phyloP scores from a whole-genome alignment of 1,139 yeast genomes.

The Cylindricascospora bacillispora region DNA sequence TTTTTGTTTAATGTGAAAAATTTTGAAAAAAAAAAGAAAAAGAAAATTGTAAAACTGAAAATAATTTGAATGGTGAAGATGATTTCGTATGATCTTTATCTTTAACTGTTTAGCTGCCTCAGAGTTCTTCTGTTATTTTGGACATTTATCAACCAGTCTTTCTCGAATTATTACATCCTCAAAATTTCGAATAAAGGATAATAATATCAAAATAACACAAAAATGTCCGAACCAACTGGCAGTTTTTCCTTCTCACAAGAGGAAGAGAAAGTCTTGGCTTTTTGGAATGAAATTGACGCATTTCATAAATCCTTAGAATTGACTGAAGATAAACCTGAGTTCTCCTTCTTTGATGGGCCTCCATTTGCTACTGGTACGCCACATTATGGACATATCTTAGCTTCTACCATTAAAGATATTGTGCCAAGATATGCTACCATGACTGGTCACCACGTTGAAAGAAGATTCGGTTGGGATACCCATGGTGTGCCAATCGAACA shows the following conservation, averaged over 20 bases:
- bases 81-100: no score
- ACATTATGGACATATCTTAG: slow-evolving; percentile 93
- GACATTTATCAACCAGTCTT: no score
- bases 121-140: no score
- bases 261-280: slow-evolving; percentile 66
- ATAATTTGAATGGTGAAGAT: no score
- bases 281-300: slow-evolving; percentile 88
- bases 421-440: slow-evolving; percentile 96
- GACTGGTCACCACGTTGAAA: slow-evolving; percentile 92
- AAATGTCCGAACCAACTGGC: slow-evolving; percentile 2
- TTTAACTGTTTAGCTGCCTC: no score
- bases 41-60: no score
- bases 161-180: no score
- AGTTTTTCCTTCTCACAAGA: slow-evolving; percentile 61
- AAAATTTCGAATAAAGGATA: no score
- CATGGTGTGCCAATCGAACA: slow-evolving; percentile 98
- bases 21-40: no score
- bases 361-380: slow-evolving; percentile 99
- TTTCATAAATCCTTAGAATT: slow-evolving; percentile 77
- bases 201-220: neutral
- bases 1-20: no score
- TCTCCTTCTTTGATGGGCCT: slow-evolving; percentile 96
- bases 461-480: slow-evolving; percentile 99
- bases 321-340: slow-evolving; percentile 75
- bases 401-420: slow-evolving; percentile 93